Base-by-base conservation (phyloP, 2,329 filamentous ascomycete species). In the Trichoderma sp. region DNA sequence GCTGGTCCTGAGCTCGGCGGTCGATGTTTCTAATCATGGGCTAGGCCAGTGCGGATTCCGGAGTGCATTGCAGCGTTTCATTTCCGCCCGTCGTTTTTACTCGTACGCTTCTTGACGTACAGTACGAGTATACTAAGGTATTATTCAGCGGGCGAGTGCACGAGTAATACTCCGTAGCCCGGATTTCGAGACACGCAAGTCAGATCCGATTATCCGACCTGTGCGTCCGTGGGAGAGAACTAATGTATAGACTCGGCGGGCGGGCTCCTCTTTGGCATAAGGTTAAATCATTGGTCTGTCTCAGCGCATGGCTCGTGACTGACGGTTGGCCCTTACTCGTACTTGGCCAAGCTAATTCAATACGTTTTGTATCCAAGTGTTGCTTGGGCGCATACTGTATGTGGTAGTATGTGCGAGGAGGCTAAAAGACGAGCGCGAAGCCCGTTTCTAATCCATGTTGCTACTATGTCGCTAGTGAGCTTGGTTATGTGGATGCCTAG, bases 261-360 rank as follows among this genome's bases (percentile, higher is more conserved):
- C 18, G 68, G 68, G 27, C 56, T 71, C 35, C 27, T 63, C 68
- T 71, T 38, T 71, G 31, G 68, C 59, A 71, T 71, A 71, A 71
- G 68, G 68, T 71, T 71, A 71, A 71, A 33, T 71, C 68, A 63
- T 71, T 71, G 59, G 68, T 63, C 68, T 71, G 38, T 27, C 27
- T 69, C 66, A 38, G 50, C 45, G 45, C 68, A 45, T 38, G 56
- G 68, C 68, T 71, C 50, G 66, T 69, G 50, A 69, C 64, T 45
- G 62, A 7, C n/a, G 63, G n/a, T 6, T 14, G 24, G 21, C 66
- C 41, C 45, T 62, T 16, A 38, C n/a, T n/a, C n/a, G 31, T 38
- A 38, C 14, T 33, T 38, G 9, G 50, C 50, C 31, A 69, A 35
- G 29, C 66, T 56, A 68, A 59, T 53, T 53, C 41, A 45, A 68